Base-by-base conservation (phyloP, 768 basidiomycete genomes). In the Leccinum variicolor region DNA sequence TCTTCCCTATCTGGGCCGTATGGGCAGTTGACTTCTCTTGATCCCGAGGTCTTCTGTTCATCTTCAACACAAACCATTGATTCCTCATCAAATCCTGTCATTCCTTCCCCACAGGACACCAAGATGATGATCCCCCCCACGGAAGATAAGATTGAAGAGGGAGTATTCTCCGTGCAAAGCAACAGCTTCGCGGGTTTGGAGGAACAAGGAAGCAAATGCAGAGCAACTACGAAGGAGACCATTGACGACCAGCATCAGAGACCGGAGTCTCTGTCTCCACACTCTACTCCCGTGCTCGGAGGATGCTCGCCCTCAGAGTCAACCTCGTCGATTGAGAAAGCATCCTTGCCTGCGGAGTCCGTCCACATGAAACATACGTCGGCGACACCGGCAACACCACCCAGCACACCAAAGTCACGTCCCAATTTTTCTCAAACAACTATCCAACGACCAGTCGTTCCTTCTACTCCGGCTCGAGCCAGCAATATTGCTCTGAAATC, bases 261-360 rank as follows among this genome's bases (percentile, higher is more conserved):
- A 66, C 68, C 84, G 26, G 76, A 79, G 15, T 84, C 84, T 19
- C 69, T 87, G 39, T 87, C 86, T n/a, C 85, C 86, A 2, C 74
- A 76, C 14, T 87, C 88, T 45, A 72, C 73, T 39, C 68, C 66
- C 53, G 62, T 79, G 39, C 74, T 82, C 31, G 67, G 69, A n/a
- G 74, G 73, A 31, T 59, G 77, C 9, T 67, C 73, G 21, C 53
- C 72, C 4, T 60, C 66, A 11, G 50, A 59, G 50, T 52, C 61
- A 8, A 60, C 64, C 26, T 56, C 63, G 4, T 56, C 61, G n/a
- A 55, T 57, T 28, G 54, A 69, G 39, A 53, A 57, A 54, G 55
- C 41, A n/a, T 13, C 28, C 29, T 31, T 62, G 26, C 53, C 57
- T 29, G 17, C 29, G 23, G 58, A 65, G 41, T 43, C 53, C 25